Evolutionary conservation across 208 protist species (phyloP), one percentile per base, ranked within the genome.

Genomic region (Acanthamoeba sp.): DNA sequence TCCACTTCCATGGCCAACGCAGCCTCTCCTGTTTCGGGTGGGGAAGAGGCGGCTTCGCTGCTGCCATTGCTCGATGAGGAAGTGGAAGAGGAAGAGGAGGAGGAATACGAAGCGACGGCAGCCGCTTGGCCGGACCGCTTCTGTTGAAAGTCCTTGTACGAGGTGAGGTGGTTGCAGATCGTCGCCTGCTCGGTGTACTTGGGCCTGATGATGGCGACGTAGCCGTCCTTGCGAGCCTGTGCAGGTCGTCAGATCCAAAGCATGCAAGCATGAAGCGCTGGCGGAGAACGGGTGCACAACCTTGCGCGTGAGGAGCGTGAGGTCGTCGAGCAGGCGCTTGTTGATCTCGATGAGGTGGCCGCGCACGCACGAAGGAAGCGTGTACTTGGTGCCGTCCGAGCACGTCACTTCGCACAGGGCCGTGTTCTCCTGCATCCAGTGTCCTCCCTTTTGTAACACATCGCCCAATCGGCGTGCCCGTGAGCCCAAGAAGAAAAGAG

Each of bases 281-380:
- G 57, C 57, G 57, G n/a, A 24, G 20, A 12, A 38, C 29, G 55
- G 5, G 27, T 27, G 32, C 34, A 50, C 3, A 14, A 50, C 62
- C 52, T 91, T 91, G 55, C 22, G 85, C 7, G 89, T 4, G 32
- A 93, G 64, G 22, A 93, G 89, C 10, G 89, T 69, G 20, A 34
- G 89, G 22, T 76, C 66, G 2, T 52, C 45, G 64, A 55, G 20
- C 14, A 93, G 89, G 16, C 69, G 57, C 50, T 48, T 59, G 89
- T 93, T 93, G 57, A 93, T 40, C 36, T 93, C 89, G 32, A 93
- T 76, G 40, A 93, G 89, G n/a, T 64, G 89, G 27, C 64, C 89
- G 36, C 42, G 27, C 66, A 93, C 89, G 34, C 89, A 93, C 14
- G 89, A 4, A 12, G 1, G 5, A 20, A 93, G 16, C 16, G 89